Conservation (phyloP, 768 basidiomycete genomes). For the Collybia mongolica region DNA sequence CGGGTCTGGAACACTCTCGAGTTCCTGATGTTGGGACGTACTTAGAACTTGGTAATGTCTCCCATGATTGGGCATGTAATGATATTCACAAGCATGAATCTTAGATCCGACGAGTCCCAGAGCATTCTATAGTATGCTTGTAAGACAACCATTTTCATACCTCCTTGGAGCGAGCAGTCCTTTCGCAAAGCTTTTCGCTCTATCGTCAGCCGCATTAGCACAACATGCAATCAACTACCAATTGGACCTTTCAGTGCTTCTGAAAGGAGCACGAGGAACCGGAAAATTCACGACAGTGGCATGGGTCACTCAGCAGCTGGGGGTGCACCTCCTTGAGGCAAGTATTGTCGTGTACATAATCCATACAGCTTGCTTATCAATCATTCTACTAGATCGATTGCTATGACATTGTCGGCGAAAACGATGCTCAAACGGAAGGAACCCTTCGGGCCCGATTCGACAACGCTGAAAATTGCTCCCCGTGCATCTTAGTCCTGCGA, state of each 20-base stretch:
- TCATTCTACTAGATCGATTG: slow-evolving; percentile 68
- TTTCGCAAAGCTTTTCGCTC: slow-evolving; percentile 47
- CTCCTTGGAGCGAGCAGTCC: slow-evolving; percentile 33
- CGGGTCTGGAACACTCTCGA: slow-evolving; percentile 69
- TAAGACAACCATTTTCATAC: slow-evolving; percentile 16
- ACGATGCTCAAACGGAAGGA: slow-evolving; percentile 71
- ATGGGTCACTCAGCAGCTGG: slow-evolving; percentile 58
- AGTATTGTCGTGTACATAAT: not conserved
- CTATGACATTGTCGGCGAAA: slow-evolving; percentile 80
- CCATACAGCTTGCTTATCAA: not conserved
- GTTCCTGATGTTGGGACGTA: slow-evolving; percentile 54
- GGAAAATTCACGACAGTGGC: slow-evolving; percentile 75
- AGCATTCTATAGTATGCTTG: slow-evolving; percentile 22
- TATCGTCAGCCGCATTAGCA: slow-evolving; percentile 60
- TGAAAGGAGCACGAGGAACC: slow-evolving; percentile 77
- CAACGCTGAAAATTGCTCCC: slow-evolving; percentile 73
- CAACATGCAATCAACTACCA: slow-evolving; percentile 57
- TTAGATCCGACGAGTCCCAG: slow-evolving; percentile 20
- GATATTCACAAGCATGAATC: not conserved
- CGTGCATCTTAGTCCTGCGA: slow-evolving; percentile 80
- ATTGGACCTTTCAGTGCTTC: slow-evolving; percentile 66
- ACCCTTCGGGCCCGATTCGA: slow-evolving; percentile 72
- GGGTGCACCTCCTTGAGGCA: slow-evolving; percentile 82
- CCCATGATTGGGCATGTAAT: not conserved
- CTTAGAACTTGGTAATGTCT: slow-evolving; percentile 45